phyloP scores from a whole-genome alignment of 331 rosid genomes.

The Malus hybrid region DNA sequence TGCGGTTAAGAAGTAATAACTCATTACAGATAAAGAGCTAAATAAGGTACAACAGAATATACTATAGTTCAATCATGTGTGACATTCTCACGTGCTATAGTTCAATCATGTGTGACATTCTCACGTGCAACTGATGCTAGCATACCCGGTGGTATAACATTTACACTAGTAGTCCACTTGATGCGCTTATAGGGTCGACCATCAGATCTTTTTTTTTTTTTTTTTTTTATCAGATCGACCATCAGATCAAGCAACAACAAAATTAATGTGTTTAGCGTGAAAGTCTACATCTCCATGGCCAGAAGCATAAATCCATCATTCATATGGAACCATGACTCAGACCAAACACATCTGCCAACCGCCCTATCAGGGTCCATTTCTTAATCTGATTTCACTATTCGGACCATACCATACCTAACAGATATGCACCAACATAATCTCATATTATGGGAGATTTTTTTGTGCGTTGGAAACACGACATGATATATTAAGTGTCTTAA shows the following conservation, averaged over 20 bases:
- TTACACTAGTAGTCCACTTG: too few relatives aligned
- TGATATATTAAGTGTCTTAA: rapidly evolving
- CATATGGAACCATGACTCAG: neutral
- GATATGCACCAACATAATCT: neutral
- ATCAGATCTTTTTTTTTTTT: too few relatives aligned
- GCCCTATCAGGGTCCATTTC: neutral
- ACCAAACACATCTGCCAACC: neutral
- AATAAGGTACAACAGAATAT: too few relatives aligned
- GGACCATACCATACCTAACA: neutral
- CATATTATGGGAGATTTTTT: too few relatives aligned
- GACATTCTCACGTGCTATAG: rapidly evolving
- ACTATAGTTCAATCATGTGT: too few relatives aligned
- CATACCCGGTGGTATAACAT: too few relatives aligned
- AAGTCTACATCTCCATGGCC: neutral
- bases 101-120: too few relatives aligned
- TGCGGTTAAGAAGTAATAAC: too few relatives aligned
- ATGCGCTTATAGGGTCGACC: too few relatives aligned
- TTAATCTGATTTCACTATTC: neutral
- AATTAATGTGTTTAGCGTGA: neutral
- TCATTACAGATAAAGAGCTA: too few relatives aligned
- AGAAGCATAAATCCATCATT: neutral
- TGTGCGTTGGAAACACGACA: rapidly evolving
- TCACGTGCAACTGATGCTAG: too few relatives aligned
- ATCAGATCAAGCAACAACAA: neutral
- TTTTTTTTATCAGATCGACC: neutral